Evolutionary conservation across 306 rosid genomes (phyloP), one percentile per base, ranked within the genome.

Genomic region (Sindora glabra): DNA sequence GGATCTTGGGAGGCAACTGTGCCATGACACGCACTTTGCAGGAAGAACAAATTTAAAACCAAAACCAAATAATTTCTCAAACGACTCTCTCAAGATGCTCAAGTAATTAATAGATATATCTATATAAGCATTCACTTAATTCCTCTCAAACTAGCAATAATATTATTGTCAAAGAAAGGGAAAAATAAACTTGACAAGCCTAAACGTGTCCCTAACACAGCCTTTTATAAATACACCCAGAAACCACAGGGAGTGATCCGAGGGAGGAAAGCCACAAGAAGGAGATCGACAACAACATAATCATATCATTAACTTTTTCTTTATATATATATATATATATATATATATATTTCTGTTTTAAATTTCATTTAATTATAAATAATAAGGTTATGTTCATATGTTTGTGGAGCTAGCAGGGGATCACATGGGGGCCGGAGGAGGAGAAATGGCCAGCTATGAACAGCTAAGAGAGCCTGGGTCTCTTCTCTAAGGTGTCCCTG

Each of bases 1-100:
- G 99, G 70, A 86, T 71, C 74, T 92, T 92, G 0, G 99, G 99
- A 40, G 99, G 99, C 24, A 92, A 82, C 47, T 92, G 96, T 14
- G 96, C 96, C 99, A 92, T 90, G 30, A 34, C 50, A 18, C 12
- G 39, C 25, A 6, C 19, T 1, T 3, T 0, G 13, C 8, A 27
- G 6, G 3, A 5, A 5, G 15, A 51, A 18, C 2, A 27, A 19
- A 13, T 2, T 22, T n/a, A 6, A 5, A 8, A 41, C 24, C 34
- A 19, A 48, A 36, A 32, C 14, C 46, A 46, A 51, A 53, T 58
- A 60, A 22, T 22, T 18, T 10, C 12, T 48, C 19, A n/a, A 8
- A 37, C 36, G 48, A 68, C 56, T 44, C 65, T 62, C 8, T 7
- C n/a, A 26, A 24, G 63, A 45, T 54, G 29, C 22, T 37, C 2